Evolutionary conservation across 2,329 filamentous ascomycete genomes (phyloP).

Genomic region (Biscogniauxia marginata): DNA sequence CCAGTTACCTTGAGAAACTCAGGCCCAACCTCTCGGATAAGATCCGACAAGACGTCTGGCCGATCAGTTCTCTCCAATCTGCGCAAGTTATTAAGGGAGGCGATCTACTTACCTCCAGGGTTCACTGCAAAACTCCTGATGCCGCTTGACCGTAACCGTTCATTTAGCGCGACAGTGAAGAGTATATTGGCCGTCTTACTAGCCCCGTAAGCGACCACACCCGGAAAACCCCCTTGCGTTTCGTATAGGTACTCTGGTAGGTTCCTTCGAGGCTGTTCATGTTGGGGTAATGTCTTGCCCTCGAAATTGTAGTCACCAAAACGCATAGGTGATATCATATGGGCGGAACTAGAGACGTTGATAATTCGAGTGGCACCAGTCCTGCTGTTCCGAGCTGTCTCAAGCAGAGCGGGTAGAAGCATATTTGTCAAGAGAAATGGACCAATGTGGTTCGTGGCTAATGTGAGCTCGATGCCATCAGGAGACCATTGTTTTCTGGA

Average conservation of each 20-base stretch:
- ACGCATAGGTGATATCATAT: slow-evolving; percentile 29
- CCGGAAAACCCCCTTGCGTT: slow-evolving; percentile 16
- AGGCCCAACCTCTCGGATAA: slow-evolving; percentile 8
- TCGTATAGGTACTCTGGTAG: slow-evolving; percentile 11
- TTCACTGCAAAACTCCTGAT: slow-evolving; percentile 18
- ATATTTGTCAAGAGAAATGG: slow-evolving; percentile 40
- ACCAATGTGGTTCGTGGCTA: slow-evolving; percentile 39
- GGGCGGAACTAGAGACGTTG: slow-evolving; percentile 11
- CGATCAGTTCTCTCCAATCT: slow-evolving; percentile 16
- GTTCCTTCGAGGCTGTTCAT: slow-evolving; percentile 15
- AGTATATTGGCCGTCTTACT: slow-evolving; percentile 14
- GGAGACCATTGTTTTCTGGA: slow-evolving; percentile 19
- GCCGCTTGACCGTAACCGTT: slow-evolving; percentile 11
- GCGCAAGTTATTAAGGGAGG: slow-evolving; percentile 7
- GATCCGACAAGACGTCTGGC: slow-evolving; percentile 13
- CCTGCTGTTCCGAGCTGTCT: slow-evolving; percentile 7
- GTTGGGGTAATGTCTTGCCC: slow-evolving; percentile 7
- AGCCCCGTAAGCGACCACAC: slow-evolving; percentile 16
- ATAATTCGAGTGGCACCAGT: slow-evolving; percentile 12
- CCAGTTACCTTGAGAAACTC: slow-evolving; percentile 8
- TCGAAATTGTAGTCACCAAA: slow-evolving; percentile 35
- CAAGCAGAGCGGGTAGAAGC: slow-evolving; percentile 33
- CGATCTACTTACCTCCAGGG: slow-evolving; percentile 20
- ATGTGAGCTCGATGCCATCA: slow-evolving; percentile 39
- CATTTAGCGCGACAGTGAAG: slow-evolving; percentile 14